Evolutionary conservation across 2,329 filamentous ascomycete species (phyloP).

Genomic region (Endothia cerciana): DNA sequence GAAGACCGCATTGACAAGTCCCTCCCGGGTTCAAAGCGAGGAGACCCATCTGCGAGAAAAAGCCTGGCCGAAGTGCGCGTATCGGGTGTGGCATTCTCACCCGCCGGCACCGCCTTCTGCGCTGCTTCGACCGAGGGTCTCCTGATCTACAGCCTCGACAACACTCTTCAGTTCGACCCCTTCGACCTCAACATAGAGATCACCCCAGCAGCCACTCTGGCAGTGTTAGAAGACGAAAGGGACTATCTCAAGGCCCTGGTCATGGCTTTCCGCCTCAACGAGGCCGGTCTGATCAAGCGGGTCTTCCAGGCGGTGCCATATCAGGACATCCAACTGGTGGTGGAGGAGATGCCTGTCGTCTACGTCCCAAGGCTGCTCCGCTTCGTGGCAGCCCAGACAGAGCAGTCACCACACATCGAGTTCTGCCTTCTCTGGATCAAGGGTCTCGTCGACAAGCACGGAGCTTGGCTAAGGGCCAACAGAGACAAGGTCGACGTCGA

Average conservation of each 20-base stretch:
- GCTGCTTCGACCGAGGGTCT: constrained; percentile 94
- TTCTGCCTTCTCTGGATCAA: constrained; percentile 95
- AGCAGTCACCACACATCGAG: constrained; percentile 90
- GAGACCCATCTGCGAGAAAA: constrained; percentile 80
- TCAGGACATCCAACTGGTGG: constrained; percentile 74
- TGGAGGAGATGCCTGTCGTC: constrained; percentile 77
- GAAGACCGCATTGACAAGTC: constrained; percentile 80
- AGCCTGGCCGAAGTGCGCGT: constrained; percentile 83
- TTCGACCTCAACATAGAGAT: constrained; percentile 95
- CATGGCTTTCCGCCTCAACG: constrained; percentile 97
- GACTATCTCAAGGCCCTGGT: constrained; percentile 91
- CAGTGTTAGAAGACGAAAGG: constrained; percentile 66
- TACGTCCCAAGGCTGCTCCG: constrained; percentile 85
- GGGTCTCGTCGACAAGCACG: constrained; percentile 78
- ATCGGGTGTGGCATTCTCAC: constrained; percentile 82
- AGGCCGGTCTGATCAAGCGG: constrained; percentile 76
- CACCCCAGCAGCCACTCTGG: constrained; percentile 82
- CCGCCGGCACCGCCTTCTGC: constrained; percentile 88
- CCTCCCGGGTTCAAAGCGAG: constrained; percentile 84
- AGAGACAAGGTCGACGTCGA: constrained; percentile 81
- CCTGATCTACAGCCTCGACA: constrained; percentile 90
- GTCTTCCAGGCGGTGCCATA: constrained; percentile 86
- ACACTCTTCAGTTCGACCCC: constrained; percentile 84
- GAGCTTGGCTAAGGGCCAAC: constrained; percentile 81
- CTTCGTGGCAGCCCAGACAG: constrained; percentile 85